A percentile compares a stretch with the other conserved stretches of the same genome.
phyloP scores from a whole-genome alignment of 2,329 filamentous ascomycete genomes.

The Ophiosphaerella korrae region DNA sequence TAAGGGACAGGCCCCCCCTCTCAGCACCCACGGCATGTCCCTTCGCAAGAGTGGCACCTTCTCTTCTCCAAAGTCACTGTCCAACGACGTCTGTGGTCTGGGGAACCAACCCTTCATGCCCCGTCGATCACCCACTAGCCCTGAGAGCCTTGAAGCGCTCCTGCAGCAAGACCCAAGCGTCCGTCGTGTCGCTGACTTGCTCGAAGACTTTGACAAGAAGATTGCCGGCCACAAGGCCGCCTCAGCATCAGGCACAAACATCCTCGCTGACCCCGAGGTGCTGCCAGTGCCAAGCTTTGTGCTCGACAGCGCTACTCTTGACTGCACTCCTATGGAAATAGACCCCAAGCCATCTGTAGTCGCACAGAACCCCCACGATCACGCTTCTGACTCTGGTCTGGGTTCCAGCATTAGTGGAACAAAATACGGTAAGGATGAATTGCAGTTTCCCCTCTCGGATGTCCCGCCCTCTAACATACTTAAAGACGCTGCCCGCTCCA shows the following conservation, averaged over 20 bases:
- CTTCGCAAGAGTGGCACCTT: conserved; percentile 58
- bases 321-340: conserved; percentile 45
- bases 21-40: conserved; percentile 49
- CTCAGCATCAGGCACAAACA: conserved; percentile 40
- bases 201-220: conserved; percentile 54
- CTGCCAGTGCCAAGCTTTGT: conserved; percentile 55
- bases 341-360: conserved; percentile 48
- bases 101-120: conserved; percentile 50
- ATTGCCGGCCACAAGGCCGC: conserved; percentile 44
- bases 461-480: conserved; percentile 36
- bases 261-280: conserved; percentile 56
- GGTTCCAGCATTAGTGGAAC: conserved; percentile 76
- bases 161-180: conserved; percentile 51
- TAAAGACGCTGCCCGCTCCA: conserved; percentile 43
- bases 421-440: conserved; percentile 46
- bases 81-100: conserved; percentile 47
- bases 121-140: conserved; percentile 55
- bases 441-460: conserved; percentile 23
- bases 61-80: conserved; percentile 48
- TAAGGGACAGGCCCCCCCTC: conserved; percentile 43
- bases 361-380: conserved; percentile 59
- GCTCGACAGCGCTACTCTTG: conserved; percentile 45
- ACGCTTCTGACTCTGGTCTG: conserved; percentile 85
- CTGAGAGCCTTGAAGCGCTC: conserved; percentile 55
- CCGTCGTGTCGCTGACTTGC: conserved; percentile 51